Evolutionary conservation across 2,329 filamentous ascomycete genomes (phyloP).

Genomic region (Ceratocystis huliohia): DNA sequence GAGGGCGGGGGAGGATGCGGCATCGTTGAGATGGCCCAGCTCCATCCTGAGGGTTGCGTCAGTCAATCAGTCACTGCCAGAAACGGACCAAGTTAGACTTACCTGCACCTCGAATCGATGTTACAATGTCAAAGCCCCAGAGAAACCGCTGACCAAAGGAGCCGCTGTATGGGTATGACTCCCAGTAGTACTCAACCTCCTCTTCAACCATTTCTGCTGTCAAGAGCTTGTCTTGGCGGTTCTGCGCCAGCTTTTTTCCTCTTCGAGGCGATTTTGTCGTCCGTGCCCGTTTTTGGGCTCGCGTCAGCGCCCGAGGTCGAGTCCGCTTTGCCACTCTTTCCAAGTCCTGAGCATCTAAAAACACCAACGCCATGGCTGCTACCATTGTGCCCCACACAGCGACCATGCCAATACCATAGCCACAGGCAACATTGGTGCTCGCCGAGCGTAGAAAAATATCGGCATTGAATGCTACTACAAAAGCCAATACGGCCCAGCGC

Average conservation of each 20-base stretch:
- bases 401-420: constrained; percentile 40
- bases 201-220: constrained; percentile 22
- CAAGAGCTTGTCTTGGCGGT: neutral
- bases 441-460: constrained; percentile 33
- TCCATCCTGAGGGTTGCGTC: constrained; percentile 38
- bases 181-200: constrained; percentile 45
- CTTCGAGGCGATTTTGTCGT: neutral
- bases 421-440: constrained; percentile 39
- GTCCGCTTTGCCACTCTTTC: constrained; percentile 36
- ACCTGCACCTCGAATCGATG: constrained; percentile 44
- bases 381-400: constrained; percentile 40
- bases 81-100: constrained; percentile 22
- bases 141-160: constrained; percentile 38
- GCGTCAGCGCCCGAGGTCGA: neutral
- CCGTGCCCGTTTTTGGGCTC: neutral
- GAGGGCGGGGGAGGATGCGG: constrained; percentile 34
- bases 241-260: neutral
- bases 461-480: constrained; percentile 34
- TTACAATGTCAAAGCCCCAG: constrained; percentile 45
- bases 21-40: constrained; percentile 39
- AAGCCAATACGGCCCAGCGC: constrained; percentile 37
- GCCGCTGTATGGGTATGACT: constrained; percentile 41
- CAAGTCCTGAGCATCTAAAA: constrained; percentile 43
- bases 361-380: constrained; percentile 39
- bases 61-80: neutral